phyloP scores from a whole-genome alignment of 805 yeast species.

The Candida peoriensis region DNA sequence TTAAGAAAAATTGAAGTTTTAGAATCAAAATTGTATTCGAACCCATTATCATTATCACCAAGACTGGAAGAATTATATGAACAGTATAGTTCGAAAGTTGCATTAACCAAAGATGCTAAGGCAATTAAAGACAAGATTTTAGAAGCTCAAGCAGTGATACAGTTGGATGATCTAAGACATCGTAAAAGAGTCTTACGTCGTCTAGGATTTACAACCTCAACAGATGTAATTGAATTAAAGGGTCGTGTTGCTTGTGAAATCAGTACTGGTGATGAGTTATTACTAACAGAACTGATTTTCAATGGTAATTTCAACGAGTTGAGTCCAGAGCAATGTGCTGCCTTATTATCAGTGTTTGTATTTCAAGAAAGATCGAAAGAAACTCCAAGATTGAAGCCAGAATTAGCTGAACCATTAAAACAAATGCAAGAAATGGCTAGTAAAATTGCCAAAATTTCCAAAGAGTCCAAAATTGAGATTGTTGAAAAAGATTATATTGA shows the following conservation, averaged over 20 bases:
- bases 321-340: constrained; percentile 86
- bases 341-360: constrained; percentile 88
- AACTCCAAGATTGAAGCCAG: constrained; percentile 79
- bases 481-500: constrained; percentile 91
- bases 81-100: constrained; percentile 60
- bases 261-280: constrained; percentile 78
- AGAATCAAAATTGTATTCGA: constrained; percentile 65
- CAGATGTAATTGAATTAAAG: constrained; percentile 89
- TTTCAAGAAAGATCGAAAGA: constrained; percentile 95
- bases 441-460: constrained; percentile 82
- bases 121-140: constrained; percentile 57
- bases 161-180: constrained; percentile 87
- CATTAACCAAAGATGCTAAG: constrained; percentile 53
- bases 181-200: constrained; percentile 91
- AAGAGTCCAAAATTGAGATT: constrained; percentile 85
- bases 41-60: constrained; percentile 61
- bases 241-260: constrained; percentile 98
- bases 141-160: constrained; percentile 88
- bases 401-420: constrained; percentile 86
- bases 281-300: constrained; percentile 87
- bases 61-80: constrained; percentile 59
- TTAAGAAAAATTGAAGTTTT: constrained; percentile 77
- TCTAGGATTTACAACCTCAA: constrained; percentile 80
- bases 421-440: constrained; percentile 87
- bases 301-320: constrained; percentile 92